Evolutionary conservation across 495 filamentous ascomycete species (phyloP).

Genomic region (Penicillium lagena): DNA sequence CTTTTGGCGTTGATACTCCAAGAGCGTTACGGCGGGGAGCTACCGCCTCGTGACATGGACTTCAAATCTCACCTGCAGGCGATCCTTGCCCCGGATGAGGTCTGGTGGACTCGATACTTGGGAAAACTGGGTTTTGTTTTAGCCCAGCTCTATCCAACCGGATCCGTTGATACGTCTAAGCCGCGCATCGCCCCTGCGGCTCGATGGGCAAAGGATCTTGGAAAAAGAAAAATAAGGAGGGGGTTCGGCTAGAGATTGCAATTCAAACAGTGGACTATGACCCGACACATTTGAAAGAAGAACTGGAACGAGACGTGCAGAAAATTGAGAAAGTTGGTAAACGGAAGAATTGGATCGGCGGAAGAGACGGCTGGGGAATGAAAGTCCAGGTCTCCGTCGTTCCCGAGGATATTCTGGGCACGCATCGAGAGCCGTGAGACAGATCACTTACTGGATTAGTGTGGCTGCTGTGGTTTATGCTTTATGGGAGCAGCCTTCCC

Average conservation of each 20-base stretch:
- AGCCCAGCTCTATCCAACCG: constrained; percentile 21
- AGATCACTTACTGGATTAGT: too few relatives aligned
- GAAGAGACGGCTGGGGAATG: constrained; percentile 24
- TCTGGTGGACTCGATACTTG: constrained; percentile 60
- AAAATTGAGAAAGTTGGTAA: constrained; percentile 29
- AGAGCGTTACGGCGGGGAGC: constrained; percentile 65
- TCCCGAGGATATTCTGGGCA: constrained; percentile 10
- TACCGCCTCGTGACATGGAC: constrained; percentile 47
- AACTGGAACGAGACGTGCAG: constrained; percentile 16
- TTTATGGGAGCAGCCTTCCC: too few relatives aligned
- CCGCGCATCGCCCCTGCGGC: constrained; percentile 22
- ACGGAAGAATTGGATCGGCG: constrained; percentile 29
- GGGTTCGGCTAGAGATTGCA: constrained; percentile 16
- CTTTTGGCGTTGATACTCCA: constrained; percentile 68
- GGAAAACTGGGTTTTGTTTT: constrained; percentile 33
- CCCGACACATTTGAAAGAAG: constrained; percentile 20
- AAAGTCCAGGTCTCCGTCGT: constrained; percentile 18
- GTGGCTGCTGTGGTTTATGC: too few relatives aligned
- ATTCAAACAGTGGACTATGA: constrained; percentile 23
- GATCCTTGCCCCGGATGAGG: constrained; percentile 37
- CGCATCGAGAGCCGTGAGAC: too few relatives aligned
- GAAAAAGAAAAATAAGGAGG: constrained; percentile 20
- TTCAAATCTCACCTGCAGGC: constrained; percentile 41
- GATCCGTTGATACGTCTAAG: constrained; percentile 19
- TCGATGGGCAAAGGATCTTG: constrained; percentile 15